Base-by-base conservation (phyloP, 2,329 filamentous ascomycete species). In the Graphiopsis chlorocephala region DNA sequence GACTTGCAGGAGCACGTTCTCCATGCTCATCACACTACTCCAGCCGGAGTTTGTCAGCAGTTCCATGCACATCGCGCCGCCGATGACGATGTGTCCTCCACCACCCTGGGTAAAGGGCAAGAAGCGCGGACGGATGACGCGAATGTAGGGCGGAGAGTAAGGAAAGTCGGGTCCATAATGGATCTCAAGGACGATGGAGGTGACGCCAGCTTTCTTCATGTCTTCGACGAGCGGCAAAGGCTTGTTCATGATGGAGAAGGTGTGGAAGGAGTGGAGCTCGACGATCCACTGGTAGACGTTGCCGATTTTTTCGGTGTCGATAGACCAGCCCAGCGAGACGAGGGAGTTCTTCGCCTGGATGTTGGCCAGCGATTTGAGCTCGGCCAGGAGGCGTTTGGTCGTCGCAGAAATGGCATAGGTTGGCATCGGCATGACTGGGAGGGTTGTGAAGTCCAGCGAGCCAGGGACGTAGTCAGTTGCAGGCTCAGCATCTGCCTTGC, bases 201-300 rank as follows among this genome's bases (percentile, higher is more conserved):
- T 85, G 64, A 90, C 70, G 0, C 81, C 82, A 0, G 80, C 81
- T 2, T 74, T 71, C 74, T 88, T 86, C 86, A 97, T 92, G 72
- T 97, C 93, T 61, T 84, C 74, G 0, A 90, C 88, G 0, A 97
- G 81, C 0, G 90, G 91, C 0, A 95, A 81, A 15, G 66, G 68
- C 29, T 68, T 65, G 63, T 68, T 68, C 20, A 70, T 66, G 64
- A 69, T 61, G 45, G 70, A 67, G 64, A 75, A 72, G 8, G 68
- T 71, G 1, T 79, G 75, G 72, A 97, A 96, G 50, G 89, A 91
- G 75, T 97, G 93, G 1, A 97, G 80, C 75, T 97, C 91, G 6
- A 96, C 88, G 65, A 96, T 92, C 93, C 93, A 96, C 72, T 96
- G 92, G 72, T 95, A 97, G 67, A 93, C 83, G 72, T 93, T 96